Evolutionary conservation across 2,329 filamentous ascomycete genomes (phyloP), one percentile per base, ranked within the genome.

Genomic region (Fusarium domesticum): DNA sequence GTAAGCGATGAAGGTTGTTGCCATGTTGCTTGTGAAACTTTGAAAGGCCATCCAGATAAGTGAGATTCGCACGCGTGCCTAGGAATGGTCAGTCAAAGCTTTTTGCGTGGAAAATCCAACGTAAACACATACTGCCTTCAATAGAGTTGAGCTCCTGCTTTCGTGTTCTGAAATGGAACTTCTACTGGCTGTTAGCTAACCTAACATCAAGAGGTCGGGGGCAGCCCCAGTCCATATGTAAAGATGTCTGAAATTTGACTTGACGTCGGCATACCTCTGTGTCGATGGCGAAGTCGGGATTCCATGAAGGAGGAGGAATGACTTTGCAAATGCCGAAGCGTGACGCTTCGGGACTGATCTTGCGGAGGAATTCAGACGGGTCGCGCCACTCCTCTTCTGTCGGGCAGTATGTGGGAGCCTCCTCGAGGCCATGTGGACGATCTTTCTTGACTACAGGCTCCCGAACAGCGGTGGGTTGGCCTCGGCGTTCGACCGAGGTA

Each of bases 1-100:
- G 93, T 53, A 96, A 86, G 37, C 93, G 87, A 60, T 93, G 96
- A 43, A 97, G 79, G 59, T 93, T 96, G 53, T 85, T 95, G 42
- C 93, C 93, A 66, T 95, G 88, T 64, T 97, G 92, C 61, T 93
- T 96, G 75, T 98, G 93, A 65, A 93, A 98, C 69, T 96, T 97
- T 59, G 85, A 82, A 18, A 98, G 80, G 58, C 95, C 90, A 67
- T 98, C 93, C 53, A 97, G 81, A 66, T 98, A 98, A 56, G 91
- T 95, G 50, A 96, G 78, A 67, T 97, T 97, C 55, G 92, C 90
- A 65, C 93, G 87, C 51, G 92, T 96, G 62, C 90, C 89, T 95
- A 59, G 42, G 37, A 61, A 47, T 55, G 48, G 64, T 77, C 57
- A 78, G 57, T 34, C 33, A 23, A 30, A 43, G 25, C 15, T 40